Conservation (phyloP, 257 asterid species). For the Paraleonurus japonicus region DNA sequence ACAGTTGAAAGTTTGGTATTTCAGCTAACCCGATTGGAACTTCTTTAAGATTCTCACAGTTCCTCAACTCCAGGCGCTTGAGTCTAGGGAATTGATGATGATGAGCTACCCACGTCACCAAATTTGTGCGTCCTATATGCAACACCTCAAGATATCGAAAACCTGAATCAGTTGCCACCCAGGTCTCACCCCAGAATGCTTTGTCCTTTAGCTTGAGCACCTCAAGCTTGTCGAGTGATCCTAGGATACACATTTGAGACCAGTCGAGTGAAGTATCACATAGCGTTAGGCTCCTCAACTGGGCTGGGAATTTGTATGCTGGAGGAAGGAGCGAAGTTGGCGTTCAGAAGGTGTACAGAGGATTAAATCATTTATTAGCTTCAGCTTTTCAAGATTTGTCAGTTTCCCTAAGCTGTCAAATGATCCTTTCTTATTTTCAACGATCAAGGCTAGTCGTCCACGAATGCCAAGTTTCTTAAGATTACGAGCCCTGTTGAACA, state of each 20-base stretch:
- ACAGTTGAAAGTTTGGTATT: conserved; percentile 20
- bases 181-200: conserved; percentile 30
- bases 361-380: conserved; percentile 38
- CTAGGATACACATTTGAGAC: conserved; percentile 30
- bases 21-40: conserved; percentile 28
- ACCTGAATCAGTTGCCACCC: conserved; percentile 30
- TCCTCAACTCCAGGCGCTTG: conserved; percentile 21
- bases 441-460: conserved; percentile 32
- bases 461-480: conserved; percentile 44
- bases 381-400: conserved; percentile 38
- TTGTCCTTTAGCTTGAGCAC: conserved; percentile 33
- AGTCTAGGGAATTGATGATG: conserved; percentile 35
- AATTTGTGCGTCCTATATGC: conserved; percentile 32
- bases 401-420: conserved; percentile 35
- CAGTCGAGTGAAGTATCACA: conserved; percentile 34
- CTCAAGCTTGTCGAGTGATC: conserved; percentile 27
- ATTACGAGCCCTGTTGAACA: conserved; percentile 30
- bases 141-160: conserved; percentile 29
- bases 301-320: conserved; percentile 30
- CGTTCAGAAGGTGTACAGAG: conserved; percentile 15
- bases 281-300: conserved; percentile 31
- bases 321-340: conserved; percentile 30
- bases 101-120: no score
- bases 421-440: conserved; percentile 27
- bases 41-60: conserved; percentile 27